Evolutionary conservation across 164 flowering plant species (phyloP), one percentile per base, ranked within the genome.

Genomic region (Sedum album): DNA sequence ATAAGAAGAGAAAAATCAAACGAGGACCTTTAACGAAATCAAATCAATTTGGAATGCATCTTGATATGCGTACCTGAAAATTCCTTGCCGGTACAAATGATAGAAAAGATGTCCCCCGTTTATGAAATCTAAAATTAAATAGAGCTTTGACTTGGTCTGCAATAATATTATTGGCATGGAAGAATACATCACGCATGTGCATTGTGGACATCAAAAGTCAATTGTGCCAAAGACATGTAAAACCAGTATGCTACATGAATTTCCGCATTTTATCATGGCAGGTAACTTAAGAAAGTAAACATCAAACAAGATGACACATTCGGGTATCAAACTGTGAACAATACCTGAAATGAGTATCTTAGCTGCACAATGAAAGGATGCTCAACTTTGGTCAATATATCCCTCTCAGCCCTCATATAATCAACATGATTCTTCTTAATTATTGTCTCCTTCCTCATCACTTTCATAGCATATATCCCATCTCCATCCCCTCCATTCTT

Each of bases 321-420:
- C n/a, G n/a, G n/a, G n/a, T n/a, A n/a, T n/a, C n/a, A n/a, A n/a
- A n/a, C n/a, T 23, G 8, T 53, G 6, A 18, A 23, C 8, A 23
- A 4, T 82, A 91, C 97, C 68, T 91, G 97, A 75, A 92, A 90
- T 7, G 97, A 90, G 83, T 85, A 92, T 77, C 86, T 82, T n/a
- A 92, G 95, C 76, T 83, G 95, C 51, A 92, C 93, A 72, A 92
- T 82, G 73, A 82, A 92, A 35, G 98, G 91, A 68, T 92, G 96
- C 60, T 83, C 95, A 1, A 88, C 68, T 80, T 86, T 85, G 62
- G 96, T 90, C 61, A 92, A 73, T 71, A 92, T 88, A 71, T 92
- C 91, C 77, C 96, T 84, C 80, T 92, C 97, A 33, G 88, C 88
- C 80, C 82, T 88, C 98, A 87, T 92, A 77, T 92, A 90, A 49